Percentiles rank a stretch among this genome's conserved stretches.
phyloP scores from a whole-genome alignment of 2,329 filamentous ascomycete genomes.

The Sordariomycetes sp. region DNA sequence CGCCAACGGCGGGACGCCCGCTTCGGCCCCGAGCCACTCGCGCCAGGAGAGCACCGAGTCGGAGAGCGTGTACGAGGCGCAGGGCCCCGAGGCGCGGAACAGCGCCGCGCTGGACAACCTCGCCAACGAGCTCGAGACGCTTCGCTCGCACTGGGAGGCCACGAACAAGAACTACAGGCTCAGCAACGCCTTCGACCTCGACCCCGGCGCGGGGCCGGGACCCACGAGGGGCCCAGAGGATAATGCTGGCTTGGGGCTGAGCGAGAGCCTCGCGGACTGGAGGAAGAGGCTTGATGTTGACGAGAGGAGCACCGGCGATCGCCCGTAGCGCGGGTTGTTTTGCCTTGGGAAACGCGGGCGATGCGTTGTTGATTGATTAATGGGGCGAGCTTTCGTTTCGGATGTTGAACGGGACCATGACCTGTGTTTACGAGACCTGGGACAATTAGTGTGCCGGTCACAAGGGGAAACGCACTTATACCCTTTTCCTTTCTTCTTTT shows the following conservation, averaged over 20 bases:
- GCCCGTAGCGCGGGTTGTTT: not conserved
- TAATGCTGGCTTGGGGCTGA: conserved; percentile 40
- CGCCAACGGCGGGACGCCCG: conserved; percentile 18
- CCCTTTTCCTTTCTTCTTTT: conserved; percentile 5
- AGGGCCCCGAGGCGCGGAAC: conserved; percentile 35
- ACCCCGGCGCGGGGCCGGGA: conserved; percentile 23
- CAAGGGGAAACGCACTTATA: not conserved
- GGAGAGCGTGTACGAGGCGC: conserved; percentile 47
- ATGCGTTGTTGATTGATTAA: not conserved
- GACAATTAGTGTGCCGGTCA: not conserved
- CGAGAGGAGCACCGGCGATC: conserved; percentile 11
- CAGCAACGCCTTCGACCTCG: conserved; percentile 82
- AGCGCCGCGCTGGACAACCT: conserved; percentile 73
- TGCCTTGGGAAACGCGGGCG: not conserved
- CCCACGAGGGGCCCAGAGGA: conserved; percentile 20
- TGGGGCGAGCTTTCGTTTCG: not conserved
- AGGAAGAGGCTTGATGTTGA: conserved; percentile 57
- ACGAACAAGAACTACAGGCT: conserved; percentile 92
- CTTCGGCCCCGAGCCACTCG: conserved; percentile 21
- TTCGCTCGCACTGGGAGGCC: conserved; percentile 87
- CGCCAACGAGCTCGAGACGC: conserved; percentile 79
- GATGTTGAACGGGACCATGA: not conserved
- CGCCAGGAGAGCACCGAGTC: conserved; percentile 44
- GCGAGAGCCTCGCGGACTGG: conserved; percentile 67
- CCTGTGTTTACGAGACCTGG: not conserved